phyloP scores from a whole-genome alignment of 345 rosid species.

The Erodium maritimum region DNA sequence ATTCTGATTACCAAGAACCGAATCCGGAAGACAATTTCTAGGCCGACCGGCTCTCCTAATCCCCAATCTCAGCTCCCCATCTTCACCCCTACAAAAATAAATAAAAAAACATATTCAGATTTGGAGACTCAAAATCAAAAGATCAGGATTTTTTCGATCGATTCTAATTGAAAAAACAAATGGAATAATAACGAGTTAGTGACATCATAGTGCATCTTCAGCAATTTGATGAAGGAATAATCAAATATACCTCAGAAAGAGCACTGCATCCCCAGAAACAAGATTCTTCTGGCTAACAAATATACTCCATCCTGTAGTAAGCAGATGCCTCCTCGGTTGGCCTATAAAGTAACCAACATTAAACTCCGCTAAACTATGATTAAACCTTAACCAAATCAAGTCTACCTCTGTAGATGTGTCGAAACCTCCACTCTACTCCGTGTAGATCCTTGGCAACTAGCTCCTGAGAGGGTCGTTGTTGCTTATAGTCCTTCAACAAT shows the following conservation, averaged over 20 bases:
- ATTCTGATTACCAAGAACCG: conserved; percentile 41
- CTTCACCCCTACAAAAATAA: conserved; percentile 43
- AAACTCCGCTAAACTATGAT: not conserved
- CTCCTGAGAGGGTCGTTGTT: conserved; percentile 87
- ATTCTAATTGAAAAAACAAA: no score
- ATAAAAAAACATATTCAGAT: not conserved
- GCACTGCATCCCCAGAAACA: conserved; percentile 87
- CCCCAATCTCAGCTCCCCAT: conserved; percentile 78
- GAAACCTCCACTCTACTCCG: conserved; percentile 80
- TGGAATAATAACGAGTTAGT: not conserved
- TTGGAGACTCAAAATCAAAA: not conserved
- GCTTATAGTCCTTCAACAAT: conserved; percentile 56
- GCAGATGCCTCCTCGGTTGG: conserved; percentile 96
- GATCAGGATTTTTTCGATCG: no score
- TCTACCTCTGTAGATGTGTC: conserved; percentile 85
- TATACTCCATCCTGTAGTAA: conserved; percentile 92
- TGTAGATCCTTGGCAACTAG: conserved; percentile 81
- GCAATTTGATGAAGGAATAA: no score
- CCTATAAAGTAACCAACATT: conserved; percentile 26
- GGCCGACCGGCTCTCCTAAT: conserved; percentile 69
- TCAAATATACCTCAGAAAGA: conserved; percentile 53
- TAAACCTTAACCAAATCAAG: not conserved
- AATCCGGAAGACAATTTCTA: conserved; percentile 64
- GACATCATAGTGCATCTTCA: not conserved
- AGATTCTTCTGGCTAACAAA: conserved; percentile 90